A percentile compares a stretch with the other conserved stretches of the same genome.
These are phyloP conservation scores for Septoria linicola DNA, from an alignment of 2,329 filamentous ascomycete species.

Conservation along the genomic window DNA sequence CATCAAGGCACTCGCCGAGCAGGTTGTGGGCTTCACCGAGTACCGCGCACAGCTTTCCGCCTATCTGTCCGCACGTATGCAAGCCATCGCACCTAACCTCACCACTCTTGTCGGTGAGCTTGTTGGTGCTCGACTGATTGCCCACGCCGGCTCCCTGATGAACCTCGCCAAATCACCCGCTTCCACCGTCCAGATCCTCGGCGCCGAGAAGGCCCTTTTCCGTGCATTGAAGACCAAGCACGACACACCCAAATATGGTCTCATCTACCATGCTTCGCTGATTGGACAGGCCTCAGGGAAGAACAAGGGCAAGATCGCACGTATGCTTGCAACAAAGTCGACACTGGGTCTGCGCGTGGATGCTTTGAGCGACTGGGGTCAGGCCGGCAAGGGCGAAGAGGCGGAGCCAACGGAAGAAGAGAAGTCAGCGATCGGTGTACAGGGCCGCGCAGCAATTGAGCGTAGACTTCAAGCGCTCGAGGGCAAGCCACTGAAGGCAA, in stretches of 20 bases:
- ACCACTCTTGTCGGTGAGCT: slow-evolving; percentile 90
- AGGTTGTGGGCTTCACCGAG: slow-evolving; percentile 88
- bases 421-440: slow-evolving; percentile 75
- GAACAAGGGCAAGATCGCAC: slow-evolving; percentile 99
- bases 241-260: slow-evolving; percentile 96
- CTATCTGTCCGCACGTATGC: slow-evolving; percentile 92
- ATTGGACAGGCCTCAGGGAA: slow-evolving; percentile 96
- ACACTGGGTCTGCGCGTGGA: slow-evolving; percentile 92
- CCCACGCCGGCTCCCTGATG: slow-evolving; percentile 90
- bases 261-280: slow-evolving; percentile 87
- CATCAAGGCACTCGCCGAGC: slow-evolving; percentile 86
- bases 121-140: slow-evolving; percentile 90
- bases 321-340: slow-evolving; percentile 91
- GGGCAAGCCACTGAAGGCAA: slow-evolving; percentile 81
- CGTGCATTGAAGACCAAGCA: slow-evolving; percentile 98
- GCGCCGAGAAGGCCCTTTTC: slow-evolving; percentile 98
- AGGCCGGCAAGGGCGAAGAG: slow-evolving; percentile 64
- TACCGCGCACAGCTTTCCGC: slow-evolving; percentile 84
- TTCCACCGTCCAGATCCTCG: slow-evolving; percentile 95
- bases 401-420: slow-evolving; percentile 76
- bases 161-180: slow-evolving; percentile 92
- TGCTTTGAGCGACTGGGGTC: slow-evolving; percentile 75
- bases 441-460: slow-evolving; percentile 70
- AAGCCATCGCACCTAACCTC: slow-evolving; percentile 92
- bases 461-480: slow-evolving; percentile 75